Evolutionary conservation across 257 asterid genomes (phyloP).

Genomic region (Solanum chilense): DNA sequence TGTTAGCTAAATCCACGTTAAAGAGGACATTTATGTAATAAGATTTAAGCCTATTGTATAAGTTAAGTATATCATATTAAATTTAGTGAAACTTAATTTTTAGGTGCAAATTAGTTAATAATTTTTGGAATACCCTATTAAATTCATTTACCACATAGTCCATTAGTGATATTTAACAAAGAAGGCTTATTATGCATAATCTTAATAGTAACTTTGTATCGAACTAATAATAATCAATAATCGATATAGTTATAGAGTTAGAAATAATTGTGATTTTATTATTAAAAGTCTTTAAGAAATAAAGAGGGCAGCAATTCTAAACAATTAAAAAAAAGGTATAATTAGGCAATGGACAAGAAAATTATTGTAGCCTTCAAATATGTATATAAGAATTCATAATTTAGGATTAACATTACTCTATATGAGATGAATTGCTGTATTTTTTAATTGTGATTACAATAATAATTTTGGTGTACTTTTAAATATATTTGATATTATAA

Average conservation of each 20-base stretch:
- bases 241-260: too few species aligned
- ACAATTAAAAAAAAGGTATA: too few species aligned
- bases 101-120: not conserved
- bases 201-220: too few species aligned
- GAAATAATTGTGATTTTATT: too few species aligned
- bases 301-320: too few species aligned
- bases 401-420: not conserved
- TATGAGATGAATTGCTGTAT: not conserved
- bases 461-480: not conserved
- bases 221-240: not conserved
- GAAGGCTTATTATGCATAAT: not conserved
- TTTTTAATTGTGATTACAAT: not conserved
- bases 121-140: not conserved
- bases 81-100: not conserved
- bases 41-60: too few species aligned
- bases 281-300: too few species aligned
- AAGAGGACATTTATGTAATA: too few species aligned
- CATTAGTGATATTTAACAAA: not conserved
- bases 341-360: not conserved
- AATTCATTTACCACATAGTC: not conserved
- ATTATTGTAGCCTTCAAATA: not conserved
- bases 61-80: too few species aligned
- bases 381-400: not conserved
- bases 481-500: not conserved
- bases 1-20: too few species aligned